Evolutionary conservation across 2,329 filamentous ascomycete species (phyloP), one percentile per base, ranked within the genome.

Genomic region (Bipolaris victoriae): DNA sequence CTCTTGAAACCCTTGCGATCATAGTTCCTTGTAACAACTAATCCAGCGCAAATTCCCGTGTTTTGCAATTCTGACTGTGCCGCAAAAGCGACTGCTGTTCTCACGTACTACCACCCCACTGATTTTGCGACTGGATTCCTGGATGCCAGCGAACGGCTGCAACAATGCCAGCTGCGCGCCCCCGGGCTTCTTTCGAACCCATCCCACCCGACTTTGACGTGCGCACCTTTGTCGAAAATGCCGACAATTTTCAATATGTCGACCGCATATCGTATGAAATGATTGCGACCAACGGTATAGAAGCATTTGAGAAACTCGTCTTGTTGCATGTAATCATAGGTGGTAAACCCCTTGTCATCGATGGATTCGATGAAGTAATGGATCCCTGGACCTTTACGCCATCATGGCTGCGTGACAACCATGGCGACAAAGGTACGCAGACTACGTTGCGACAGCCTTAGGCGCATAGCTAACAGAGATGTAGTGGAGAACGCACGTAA

Each of bases 141-240:
- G 33, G 5, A 69, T 67, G 62, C 44, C 52, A 58, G 52, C 29
- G 2, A 10, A 31, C 39, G 20, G 7, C 22, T n/a, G 7, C 41
- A 33, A 62, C 70, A 26, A 97, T 97, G 92, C 90, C 91, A 52
- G 83, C 89, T 13, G 81, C 89, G 57, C 88, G 93, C 68, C 91
- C 91, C 0, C 89, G 92, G 71, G 92, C 92, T 15, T 91, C 92
- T 49, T 98, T 98, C 76, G 92, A 96, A 75, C 93, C 94, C 1
- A 90, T 98, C 45, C 86, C 92, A 0, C 93, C 93, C 0, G 87
- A 94, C 70, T 86, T 98, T 55, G 89, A 98, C 72, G 81, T 98
- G 15, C 80, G 86, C 37, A 79, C 80, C 1, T 82, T 98, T 1
- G 91, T 98, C 15, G 88, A 95, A 55, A 83, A 84, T 7, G 90